phyloP scores from a whole-genome alignment of 2,329 filamentous ascomycete genomes.

The Stemphylium beticola region DNA sequence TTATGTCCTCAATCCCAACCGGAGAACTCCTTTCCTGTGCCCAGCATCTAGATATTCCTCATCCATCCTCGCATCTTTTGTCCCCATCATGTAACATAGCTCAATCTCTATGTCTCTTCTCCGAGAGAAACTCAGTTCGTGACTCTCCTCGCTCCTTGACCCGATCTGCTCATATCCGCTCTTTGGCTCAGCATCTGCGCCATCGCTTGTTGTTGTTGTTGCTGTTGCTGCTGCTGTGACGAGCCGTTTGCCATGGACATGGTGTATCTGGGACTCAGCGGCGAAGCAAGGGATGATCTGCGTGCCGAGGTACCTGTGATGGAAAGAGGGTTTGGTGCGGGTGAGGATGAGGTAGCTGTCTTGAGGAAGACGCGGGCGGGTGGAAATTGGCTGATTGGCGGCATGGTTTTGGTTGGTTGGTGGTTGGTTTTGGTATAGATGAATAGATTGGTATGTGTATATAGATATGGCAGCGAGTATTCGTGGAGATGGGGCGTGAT shows the following conservation, averaged over 20 bases:
- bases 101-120: no score
- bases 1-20: no score
- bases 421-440: not conserved
- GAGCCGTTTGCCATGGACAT: constrained; percentile 14
- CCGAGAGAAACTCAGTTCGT: not conserved
- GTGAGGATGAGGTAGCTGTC: constrained; percentile 8
- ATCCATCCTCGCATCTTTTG: no score
- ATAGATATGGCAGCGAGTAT: not conserved
- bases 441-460: not conserved
- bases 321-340: constrained; percentile 10
- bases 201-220: constrained; percentile 31
- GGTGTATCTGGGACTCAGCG: constrained; percentile 23
- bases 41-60: no score
- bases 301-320: constrained; percentile 2
- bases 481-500: no score
- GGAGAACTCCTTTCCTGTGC: no score
- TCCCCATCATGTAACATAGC: not conserved
- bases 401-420: constrained; percentile 25
- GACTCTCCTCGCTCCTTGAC: not conserved
- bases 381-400: constrained; percentile 43
- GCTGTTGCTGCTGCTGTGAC: constrained; percentile 9
- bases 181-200: constrained; percentile 31
- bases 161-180: constrained; percentile 19
- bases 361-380: constrained; percentile 43
- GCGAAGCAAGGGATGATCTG: constrained; percentile 15